Conservation (phyloP, 345 rosid species). For the Murraya koenigii region DNA sequence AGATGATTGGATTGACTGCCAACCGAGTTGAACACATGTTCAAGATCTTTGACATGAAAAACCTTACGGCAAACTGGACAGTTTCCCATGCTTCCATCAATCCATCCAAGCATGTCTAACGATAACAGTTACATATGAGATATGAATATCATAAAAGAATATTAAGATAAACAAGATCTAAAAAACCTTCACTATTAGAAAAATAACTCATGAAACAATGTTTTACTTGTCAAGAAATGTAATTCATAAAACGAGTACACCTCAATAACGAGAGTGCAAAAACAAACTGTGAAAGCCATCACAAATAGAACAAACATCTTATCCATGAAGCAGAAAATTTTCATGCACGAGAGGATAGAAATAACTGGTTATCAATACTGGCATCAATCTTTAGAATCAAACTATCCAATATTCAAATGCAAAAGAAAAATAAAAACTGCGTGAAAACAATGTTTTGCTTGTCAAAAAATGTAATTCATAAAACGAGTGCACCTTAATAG, state of each 20-base stretch:
- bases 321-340: background rate
- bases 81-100: slow-evolving; percentile 47
- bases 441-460: background rate
- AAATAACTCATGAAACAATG: background rate
- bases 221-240: background rate
- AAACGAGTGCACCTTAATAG: background rate
- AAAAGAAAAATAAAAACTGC: too few relatives aligned
- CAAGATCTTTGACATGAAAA: slow-evolving; percentile 68
- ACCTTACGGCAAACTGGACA: slow-evolving; percentile 92
- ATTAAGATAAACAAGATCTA: too few relatives aligned
- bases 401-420: background rate
- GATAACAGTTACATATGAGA: background rate
- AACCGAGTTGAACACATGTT: slow-evolving; percentile 74
- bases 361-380: background rate
- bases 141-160: background rate
- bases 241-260: background rate
- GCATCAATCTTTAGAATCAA: background rate
- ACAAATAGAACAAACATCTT: background rate
- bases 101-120: slow-evolving; percentile 28
- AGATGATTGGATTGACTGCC: slow-evolving; percentile 42
- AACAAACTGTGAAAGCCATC: background rate
- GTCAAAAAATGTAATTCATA: background rate
- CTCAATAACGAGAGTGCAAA: background rate
- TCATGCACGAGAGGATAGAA: background rate
- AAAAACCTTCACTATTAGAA: background rate